Base-by-base conservation (phyloP, 164 flowering plant genomes). In the Berberis thunbergii region DNA sequence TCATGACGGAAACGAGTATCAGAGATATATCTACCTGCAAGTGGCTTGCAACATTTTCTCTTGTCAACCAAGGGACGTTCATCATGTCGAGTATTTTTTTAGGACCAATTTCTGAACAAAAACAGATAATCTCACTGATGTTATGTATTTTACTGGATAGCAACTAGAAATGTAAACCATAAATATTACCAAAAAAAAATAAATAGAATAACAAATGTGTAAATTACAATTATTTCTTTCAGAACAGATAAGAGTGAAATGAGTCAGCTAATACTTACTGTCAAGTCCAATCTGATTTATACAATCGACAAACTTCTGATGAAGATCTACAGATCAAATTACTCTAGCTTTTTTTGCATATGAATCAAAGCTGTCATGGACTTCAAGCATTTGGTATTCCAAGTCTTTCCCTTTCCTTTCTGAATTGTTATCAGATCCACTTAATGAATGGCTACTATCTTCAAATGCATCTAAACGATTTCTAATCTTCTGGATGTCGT, bases 1-100 rank as follows among this genome's bases (percentile, higher is more conserved):
- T 41, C 43, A 57, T 43, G 11, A 26, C 43, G 60, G 43, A 57
- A 57, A 2, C 9, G 11, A 57, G 12, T 41, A 6, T 2, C 41
- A 10, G 4, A 39, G 12, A 57, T 8, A 57, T 57, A 55, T 54
- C 43, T 83, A 94, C 97, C 97, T 95, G 99, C 65, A 95, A 74
- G 72, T 95, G 99, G 79, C 99, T 94, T 4, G 97, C 99, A 58
- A 94, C 97, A 74, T 94, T 94, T 73, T 94, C 99, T 78, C 99
- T 80, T 5, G 96, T 88, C 74, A 95, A 70, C 91, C 98, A 85
- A 42, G 97, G 89, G 61, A 95, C 86, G 53, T 85, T 87, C 99
- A 95, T 95, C 79, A 83, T 66, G 69, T 91, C 99, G 1, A 91
- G 89, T 67, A 95, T 89, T 69, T 88, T 91, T 83, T 91, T 91